Evolutionary conservation across 768 basidiomycete species (phyloP), one percentile per base, ranked within the genome.

Genomic region (Amanita rubescens): DNA sequence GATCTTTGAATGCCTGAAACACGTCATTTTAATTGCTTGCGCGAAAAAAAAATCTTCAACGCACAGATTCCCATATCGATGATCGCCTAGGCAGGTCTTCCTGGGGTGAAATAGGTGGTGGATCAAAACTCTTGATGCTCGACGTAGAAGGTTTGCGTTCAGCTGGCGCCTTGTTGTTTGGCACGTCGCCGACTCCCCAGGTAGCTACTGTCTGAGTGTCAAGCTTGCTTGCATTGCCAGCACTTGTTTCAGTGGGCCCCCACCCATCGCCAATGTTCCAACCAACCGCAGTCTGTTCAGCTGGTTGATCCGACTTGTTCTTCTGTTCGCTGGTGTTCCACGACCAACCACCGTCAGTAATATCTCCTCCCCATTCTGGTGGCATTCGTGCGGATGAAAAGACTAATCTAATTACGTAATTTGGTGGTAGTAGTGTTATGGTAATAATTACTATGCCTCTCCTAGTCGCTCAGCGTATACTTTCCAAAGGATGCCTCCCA

Each of bases 401-500:
- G 25, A 46, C 25, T 43, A 30, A 38, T 2, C 5, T 20, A 17
- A 53, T 53, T 53, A 53, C 52, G 42, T 53, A 53, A 53, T 5
- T 14, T n/a, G n/a, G n/a, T n/a, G n/a, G 39, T 20, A 39, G 11
- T 38, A 41, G 39, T 41, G 11, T 22, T 42, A 12, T 12, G 9
- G n/a, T n/a, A n/a, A n/a, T 19, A 11, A 20, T 42, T 11, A 20
- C 43, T 47, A 62, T 19, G 48, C 50, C 10, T 58, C 59, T 30
- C 45, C 65, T 56, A 70, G 54, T 39, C 80, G 74, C 58, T 82
- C 79, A 39, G 83, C 67, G 63, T 85, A 85, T 20, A 86, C 71
- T 65, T 84, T 87, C 87, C 87, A 89, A 22, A 79, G 65, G 59
- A 81, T 64, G 9, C 85, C 85, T 32, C 79, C 82, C 60, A 76